Evolutionary conservation across 176 grass and related monocot genomes (phyloP).

Genomic region (Thalia dealbata): DNA sequence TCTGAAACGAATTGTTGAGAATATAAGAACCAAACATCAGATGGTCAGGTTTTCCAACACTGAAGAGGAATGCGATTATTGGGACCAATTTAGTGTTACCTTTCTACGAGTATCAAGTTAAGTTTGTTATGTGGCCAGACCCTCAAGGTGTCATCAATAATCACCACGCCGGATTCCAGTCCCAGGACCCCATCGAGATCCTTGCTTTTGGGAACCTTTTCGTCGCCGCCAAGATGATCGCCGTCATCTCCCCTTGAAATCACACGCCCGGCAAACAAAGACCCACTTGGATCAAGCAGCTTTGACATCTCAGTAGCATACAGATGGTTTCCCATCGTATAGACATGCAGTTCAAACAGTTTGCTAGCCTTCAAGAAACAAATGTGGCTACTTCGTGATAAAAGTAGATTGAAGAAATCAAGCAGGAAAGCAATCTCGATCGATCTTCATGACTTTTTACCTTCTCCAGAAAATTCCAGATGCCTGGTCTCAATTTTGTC

Average conservation of each 20-base stretch:
- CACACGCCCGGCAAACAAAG: conserved; percentile 75
- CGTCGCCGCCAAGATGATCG: conserved; percentile 62
- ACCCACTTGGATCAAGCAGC: conserved; percentile 70
- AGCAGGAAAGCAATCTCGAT: not conserved
- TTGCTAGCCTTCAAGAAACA: conserved; percentile 50
- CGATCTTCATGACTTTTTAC: conserved; percentile 5
- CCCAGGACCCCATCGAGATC: conserved; percentile 94
- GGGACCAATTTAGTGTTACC: conserved; percentile 22
- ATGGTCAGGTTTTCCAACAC: no score
- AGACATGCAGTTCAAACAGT: conserved; percentile 83
- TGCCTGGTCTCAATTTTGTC: conserved; percentile 93
- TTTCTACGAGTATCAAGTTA: conserved; percentile 94
- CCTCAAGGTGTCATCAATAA: conserved; percentile 88
- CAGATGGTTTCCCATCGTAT: conserved; percentile 96
- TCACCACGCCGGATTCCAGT: conserved; percentile 89
- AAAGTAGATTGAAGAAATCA: not conserved
- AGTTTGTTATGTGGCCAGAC: conserved; percentile 96
- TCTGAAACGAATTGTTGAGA: conserved; percentile 28
- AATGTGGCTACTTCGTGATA: not conserved
- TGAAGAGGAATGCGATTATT: no score
- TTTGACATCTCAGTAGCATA: conserved; percentile 98
- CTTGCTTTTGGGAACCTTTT: conserved; percentile 85
- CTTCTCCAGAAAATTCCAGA: conserved; percentile 99
- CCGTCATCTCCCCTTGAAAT: conserved; percentile 82
- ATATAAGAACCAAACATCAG: no score